A percentile compares a stretch with the other conserved stretches of the same genome.
These are phyloP conservation scores for Penicillium nucicola DNA, from an alignment of 495 filamentous ascomycete genomes.

Conservation along the genomic window DNA sequence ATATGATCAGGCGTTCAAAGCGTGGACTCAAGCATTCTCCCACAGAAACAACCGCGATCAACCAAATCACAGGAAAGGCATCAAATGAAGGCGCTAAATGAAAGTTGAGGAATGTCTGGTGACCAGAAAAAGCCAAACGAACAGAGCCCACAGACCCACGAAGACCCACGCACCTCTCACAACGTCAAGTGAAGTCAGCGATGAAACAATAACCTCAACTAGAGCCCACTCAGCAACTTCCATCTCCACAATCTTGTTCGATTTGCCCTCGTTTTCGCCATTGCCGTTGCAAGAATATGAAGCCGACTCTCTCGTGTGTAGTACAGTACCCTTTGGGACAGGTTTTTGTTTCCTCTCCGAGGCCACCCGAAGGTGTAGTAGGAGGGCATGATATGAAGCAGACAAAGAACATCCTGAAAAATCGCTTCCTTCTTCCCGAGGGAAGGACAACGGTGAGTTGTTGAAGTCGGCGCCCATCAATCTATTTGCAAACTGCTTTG, in stretches of 20 bases:
- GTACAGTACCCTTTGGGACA: conserved; percentile 77
- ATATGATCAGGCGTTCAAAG: conserved; percentile 7
- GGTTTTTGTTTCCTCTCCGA: conserved; percentile 84
- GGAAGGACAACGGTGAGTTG: conserved; percentile 28
- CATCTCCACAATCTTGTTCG: conserved; percentile 27
- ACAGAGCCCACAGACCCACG: conserved; percentile 12
- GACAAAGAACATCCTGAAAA: conserved; percentile 84
- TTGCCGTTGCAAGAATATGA: background rate
- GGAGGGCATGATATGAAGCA: conserved; percentile 61
- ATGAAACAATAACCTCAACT: conserved; percentile 27
- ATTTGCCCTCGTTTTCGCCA: background rate
- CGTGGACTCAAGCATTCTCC: background rate
- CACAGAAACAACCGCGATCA: conserved; percentile 8
- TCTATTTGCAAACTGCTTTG: conserved; percentile 51
- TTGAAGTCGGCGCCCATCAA: conserved; percentile 62
- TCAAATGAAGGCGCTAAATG: background rate
- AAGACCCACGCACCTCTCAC: conserved; percentile 15
- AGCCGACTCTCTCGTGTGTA: conserved; percentile 58
- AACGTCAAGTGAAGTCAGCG: conserved; percentile 31
- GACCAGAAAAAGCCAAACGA: conserved; percentile 11
- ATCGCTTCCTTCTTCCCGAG: conserved; percentile 55
- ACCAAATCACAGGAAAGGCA: background rate
- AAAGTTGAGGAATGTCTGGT: conserved; percentile 17
- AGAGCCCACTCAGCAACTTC: conserved; percentile 34
- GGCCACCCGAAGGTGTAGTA: conserved; percentile 16